Evolutionary conservation across 1,284 basidiomycete species (phyloP).

Genomic region (Rhodotorula sp.): DNA sequence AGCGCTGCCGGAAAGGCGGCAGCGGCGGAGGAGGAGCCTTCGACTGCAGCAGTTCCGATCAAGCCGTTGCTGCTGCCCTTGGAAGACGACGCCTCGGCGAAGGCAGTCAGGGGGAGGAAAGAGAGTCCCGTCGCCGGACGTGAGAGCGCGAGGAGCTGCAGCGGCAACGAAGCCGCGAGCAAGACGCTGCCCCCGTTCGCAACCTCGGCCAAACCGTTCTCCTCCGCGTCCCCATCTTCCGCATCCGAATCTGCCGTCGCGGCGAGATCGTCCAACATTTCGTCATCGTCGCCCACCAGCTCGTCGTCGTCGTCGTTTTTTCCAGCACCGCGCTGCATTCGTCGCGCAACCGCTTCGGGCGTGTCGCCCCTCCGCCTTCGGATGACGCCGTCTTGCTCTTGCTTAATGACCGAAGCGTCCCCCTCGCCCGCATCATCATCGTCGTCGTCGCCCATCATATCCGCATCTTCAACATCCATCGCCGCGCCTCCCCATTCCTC

Average conservation of each 20-base stretch:
- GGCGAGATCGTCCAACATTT: constrained; percentile 27
- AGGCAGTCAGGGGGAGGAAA: constrained; percentile 26
- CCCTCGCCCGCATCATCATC: constrained; percentile 40
- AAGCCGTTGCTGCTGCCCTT: constrained; percentile 1
- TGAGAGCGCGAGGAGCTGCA: constrained; percentile 34
- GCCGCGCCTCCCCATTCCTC: constrained; percentile 44
- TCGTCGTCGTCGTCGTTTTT: constrained; percentile 6
- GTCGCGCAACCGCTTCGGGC: background rate
- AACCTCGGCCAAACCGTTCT: background rate
- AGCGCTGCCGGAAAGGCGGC: constrained; percentile 19
- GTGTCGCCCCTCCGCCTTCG: constrained; percentile 1
- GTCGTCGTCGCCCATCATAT: constrained; percentile 38
- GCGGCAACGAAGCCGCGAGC: constrained; percentile 27
- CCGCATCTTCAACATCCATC: constrained; percentile 29
- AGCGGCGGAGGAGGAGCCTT: constrained; percentile 1
- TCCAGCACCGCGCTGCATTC: background rate
- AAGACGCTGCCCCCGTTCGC: constrained; percentile 37
- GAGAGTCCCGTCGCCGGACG: constrained; percentile 26
- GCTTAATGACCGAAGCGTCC: constrained; percentile 26
- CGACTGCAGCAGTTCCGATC: constrained; percentile 30
- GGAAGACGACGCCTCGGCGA: constrained; percentile 1
- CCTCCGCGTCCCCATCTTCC: constrained; percentile 46
- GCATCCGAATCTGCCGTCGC: constrained; percentile 13
- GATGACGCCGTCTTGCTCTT: constrained; percentile 29
- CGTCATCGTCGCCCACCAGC: constrained; percentile 18